Conservation (phyloP, 2,329 filamentous ascomycete genomes). For the Cytospora piceae region DNA sequence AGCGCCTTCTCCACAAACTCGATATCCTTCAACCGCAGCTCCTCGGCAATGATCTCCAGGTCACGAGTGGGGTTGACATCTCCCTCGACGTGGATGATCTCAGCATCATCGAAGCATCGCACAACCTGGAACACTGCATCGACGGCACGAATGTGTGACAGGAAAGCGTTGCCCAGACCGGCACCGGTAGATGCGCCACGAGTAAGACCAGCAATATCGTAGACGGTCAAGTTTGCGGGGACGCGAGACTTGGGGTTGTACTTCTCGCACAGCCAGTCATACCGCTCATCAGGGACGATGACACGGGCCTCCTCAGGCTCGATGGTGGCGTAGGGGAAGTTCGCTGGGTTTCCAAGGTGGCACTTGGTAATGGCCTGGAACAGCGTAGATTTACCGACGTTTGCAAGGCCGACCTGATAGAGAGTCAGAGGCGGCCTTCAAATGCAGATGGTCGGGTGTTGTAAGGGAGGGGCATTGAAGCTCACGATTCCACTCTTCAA, state of each 20-base stretch:
- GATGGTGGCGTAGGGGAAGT: slow-evolving; percentile 99
- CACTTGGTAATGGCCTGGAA: slow-evolving; percentile 99
- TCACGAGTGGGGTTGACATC: slow-evolving; percentile 95
- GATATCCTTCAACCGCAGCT: slow-evolving; percentile 96
- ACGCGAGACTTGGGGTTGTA: slow-evolving; percentile 98
- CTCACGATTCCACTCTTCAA: slow-evolving; percentile 98
- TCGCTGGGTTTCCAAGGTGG: slow-evolving; percentile 95
- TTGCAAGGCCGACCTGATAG: slow-evolving; percentile 89
- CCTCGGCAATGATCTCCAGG: slow-evolving; percentile 94
- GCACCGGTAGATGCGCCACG: slow-evolving; percentile 95
- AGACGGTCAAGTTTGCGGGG: slow-evolving; percentile 97
- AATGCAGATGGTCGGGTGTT: slow-evolving; percentile 25
- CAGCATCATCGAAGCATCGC: slow-evolving; percentile 96
- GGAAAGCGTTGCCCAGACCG: slow-evolving; percentile 95
- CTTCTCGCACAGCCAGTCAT: slow-evolving; percentile 92
- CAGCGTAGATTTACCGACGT: slow-evolving; percentile 98
- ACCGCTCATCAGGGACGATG: slow-evolving; percentile 93
- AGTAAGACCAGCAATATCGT: slow-evolving; percentile 97
- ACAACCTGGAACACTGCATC: slow-evolving; percentile 98
- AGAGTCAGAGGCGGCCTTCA: slow-evolving; percentile 45
- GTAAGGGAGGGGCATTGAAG: slow-evolving; percentile 12
- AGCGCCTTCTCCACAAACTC: slow-evolving; percentile 97
- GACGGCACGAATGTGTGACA: slow-evolving; percentile 97
- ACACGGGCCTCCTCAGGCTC: slow-evolving; percentile 98
- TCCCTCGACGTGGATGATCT: slow-evolving; percentile 99